phyloP scores from a whole-genome alignment of 768 basidiomycete genomes.

The Suillus hirtellus region DNA sequence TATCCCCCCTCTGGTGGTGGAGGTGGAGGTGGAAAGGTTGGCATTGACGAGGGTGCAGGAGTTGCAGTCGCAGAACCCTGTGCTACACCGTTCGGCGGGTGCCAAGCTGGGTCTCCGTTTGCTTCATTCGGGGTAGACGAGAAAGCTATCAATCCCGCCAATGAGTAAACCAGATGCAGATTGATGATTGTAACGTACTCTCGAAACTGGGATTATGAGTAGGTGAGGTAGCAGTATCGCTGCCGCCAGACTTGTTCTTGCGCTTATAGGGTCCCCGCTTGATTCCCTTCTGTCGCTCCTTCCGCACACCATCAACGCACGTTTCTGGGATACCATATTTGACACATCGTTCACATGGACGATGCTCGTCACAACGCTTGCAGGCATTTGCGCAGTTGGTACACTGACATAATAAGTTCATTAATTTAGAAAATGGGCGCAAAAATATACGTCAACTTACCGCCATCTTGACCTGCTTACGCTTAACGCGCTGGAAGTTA shows the following conservation, averaged over 20 bases:
- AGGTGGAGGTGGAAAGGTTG: slow-evolving; percentile 28
- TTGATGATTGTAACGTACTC: neutral
- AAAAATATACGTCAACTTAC: slow-evolving; percentile 33
- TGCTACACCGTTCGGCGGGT: slow-evolving; percentile 23
- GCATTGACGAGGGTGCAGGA: slow-evolving; percentile 23
- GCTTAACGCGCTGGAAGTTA: slow-evolving; percentile 39
- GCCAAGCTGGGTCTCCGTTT: slow-evolving; percentile 37
- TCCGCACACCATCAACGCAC: slow-evolving; percentile 62
- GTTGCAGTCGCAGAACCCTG: slow-evolving; percentile 19
- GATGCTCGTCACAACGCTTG: slow-evolving; percentile 57
- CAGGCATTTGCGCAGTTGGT: slow-evolving; percentile 59
- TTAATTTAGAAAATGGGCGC: slow-evolving; percentile 7
- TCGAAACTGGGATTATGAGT: slow-evolving; percentile 1
- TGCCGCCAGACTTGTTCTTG: slow-evolving; percentile 37
- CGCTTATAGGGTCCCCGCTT: slow-evolving; percentile 61
- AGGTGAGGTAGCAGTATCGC: slow-evolving; percentile 27
- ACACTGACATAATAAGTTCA: slow-evolving; percentile 36
- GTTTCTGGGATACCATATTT: slow-evolving; percentile 60
- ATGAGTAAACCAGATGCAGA: slow-evolving; percentile 5
- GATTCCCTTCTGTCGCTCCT: slow-evolving; percentile 63
- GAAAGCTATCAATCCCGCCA: slow-evolving; percentile 18
- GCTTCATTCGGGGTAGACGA: slow-evolving; percentile 12
- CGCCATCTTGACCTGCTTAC: slow-evolving; percentile 61
- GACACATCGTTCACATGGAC: slow-evolving; percentile 63
- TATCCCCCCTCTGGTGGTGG: slow-evolving; percentile 43